Base-by-base conservation (phyloP, 306 rosid genomes). In the Vigna angularis region DNA sequence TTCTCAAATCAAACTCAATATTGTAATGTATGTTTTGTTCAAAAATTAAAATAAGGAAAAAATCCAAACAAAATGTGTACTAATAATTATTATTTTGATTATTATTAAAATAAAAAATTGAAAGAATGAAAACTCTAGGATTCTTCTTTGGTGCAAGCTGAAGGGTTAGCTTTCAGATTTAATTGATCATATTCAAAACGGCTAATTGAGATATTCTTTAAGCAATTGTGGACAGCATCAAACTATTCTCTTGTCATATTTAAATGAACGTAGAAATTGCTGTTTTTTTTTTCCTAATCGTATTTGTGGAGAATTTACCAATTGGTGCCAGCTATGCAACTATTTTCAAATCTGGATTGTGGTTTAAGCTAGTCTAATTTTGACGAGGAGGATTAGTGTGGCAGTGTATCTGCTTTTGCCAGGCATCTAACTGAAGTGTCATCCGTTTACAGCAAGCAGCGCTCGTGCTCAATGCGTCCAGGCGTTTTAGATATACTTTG, bases 401-500 rank as follows among this genome's bases (percentile, higher is more conserved):
- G 65, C 63, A 32, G 52, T 22, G 47, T 66, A 9, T 42, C 52
- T 85, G 55, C 20, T 79, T 47, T 77, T 73, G 74, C 61, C 44
- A 71, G 75, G 71, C 75, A 66, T 64, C 70, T 76, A 28, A 77
- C 84, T 72, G 55, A 77, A 79, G 80, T 73, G 82, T 64, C 76
- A 56, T 72, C 80, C 55, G 55, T 87, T 70, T 84, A 81, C 96
- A 95, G 99, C 97, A 93, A 91, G 97, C 99, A 17, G 97, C 99
- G 7, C 87, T 95, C 9, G 99, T 95, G 85, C 89, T 95, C 74
- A 95, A 95, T 87, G 99, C 99, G 56, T 89, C 98, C 62, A 83
- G 99, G 55, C 90, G 99, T 76, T 95, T 95, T 78, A 89, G 99
- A 67, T 95, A 95, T 73, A 95, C 99, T 4, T 75, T 95, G 84